Conservation (phyloP, 2,329 filamentous ascomycete species). For the Ophiostoma quercus region DNA sequence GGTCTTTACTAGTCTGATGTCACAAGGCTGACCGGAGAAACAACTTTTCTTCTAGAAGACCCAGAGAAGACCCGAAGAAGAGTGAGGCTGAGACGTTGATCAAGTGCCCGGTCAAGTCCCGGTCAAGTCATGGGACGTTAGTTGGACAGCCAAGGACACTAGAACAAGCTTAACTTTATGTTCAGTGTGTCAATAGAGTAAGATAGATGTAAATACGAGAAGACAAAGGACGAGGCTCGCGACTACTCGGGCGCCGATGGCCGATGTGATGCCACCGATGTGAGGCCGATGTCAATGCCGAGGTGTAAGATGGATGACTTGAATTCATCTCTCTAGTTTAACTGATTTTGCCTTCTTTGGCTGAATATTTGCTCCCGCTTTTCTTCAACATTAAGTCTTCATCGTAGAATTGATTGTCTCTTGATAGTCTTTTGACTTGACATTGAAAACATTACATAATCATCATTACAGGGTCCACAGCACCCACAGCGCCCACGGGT, state of each 20-base stretch:
- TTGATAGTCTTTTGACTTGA: too few species aligned
- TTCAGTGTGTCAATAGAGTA: too few species aligned
- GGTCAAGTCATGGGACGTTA: not conserved
- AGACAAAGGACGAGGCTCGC: too few species aligned
- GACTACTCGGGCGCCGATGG: too few species aligned
- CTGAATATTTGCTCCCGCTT: too few species aligned
- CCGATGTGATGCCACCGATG: too few species aligned
- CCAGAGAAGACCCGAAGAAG: not conserved
- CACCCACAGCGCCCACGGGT: not conserved
- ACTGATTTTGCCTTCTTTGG: too few species aligned
- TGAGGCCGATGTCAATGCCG: too few species aligned
- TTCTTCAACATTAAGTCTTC: not conserved
- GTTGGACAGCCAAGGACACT: not conserved
- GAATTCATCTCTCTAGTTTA: too few species aligned
- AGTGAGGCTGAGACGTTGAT: conserved; percentile 2
- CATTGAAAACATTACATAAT: not conserved
- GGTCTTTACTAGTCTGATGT: not conserved
- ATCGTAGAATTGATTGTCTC: too few species aligned
- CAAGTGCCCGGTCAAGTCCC: not conserved
- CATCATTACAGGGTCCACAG: not conserved
- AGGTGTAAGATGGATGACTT: too few species aligned
- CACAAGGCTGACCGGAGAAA: not conserved
- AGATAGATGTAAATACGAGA: too few species aligned
- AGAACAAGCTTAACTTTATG: not conserved
- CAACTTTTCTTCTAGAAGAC: not conserved